Conservation (phyloP, 345 rosid genomes). For the Streptanthus diversifolius region DNA sequence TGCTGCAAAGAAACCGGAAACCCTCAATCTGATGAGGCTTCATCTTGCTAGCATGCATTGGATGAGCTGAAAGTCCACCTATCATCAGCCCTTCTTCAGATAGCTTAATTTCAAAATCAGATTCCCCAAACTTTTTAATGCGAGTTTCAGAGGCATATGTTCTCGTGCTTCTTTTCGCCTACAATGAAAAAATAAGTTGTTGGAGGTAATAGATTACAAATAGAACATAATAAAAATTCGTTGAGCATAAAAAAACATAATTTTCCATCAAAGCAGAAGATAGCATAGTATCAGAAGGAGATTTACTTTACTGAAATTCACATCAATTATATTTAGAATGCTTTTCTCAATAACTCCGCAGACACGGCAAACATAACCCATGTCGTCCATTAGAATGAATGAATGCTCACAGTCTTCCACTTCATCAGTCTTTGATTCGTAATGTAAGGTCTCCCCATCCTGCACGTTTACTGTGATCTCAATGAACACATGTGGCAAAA, state of each 20-base stretch:
- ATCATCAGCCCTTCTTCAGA: constrained; percentile 53
- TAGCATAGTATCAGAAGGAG: neutral
- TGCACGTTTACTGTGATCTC: constrained; percentile 24
- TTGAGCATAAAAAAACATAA: neutral
- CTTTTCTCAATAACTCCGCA: constrained; percentile 75
- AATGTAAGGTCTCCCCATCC: constrained; percentile 51
- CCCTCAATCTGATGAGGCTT: constrained; percentile 95
- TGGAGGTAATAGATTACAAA: neutral
- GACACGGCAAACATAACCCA: constrained; percentile 90
- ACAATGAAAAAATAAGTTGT: constrained; percentile 3
- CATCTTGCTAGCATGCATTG: constrained; percentile 79
- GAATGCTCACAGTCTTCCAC: constrained; percentile 74
- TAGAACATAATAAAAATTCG: neutral
- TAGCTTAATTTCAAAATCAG: constrained; percentile 45
- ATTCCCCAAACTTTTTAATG: constrained; percentile 44
- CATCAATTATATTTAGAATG: constrained; percentile 72
- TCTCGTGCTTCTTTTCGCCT: constrained; percentile 59
- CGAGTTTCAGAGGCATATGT: constrained; percentile 52
- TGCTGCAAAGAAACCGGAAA: constrained; percentile 80
- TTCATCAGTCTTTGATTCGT: constrained; percentile 44
- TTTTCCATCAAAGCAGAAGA: constrained; percentile 1
- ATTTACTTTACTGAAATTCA: constrained; percentile 70
- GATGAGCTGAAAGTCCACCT: constrained; percentile 76
- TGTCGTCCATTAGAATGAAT: constrained; percentile 74
- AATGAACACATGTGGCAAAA: constrained; percentile 4